Evolutionary conservation across 2,329 filamentous ascomycete species (phyloP).

Genomic region (Penicillium sp.): DNA sequence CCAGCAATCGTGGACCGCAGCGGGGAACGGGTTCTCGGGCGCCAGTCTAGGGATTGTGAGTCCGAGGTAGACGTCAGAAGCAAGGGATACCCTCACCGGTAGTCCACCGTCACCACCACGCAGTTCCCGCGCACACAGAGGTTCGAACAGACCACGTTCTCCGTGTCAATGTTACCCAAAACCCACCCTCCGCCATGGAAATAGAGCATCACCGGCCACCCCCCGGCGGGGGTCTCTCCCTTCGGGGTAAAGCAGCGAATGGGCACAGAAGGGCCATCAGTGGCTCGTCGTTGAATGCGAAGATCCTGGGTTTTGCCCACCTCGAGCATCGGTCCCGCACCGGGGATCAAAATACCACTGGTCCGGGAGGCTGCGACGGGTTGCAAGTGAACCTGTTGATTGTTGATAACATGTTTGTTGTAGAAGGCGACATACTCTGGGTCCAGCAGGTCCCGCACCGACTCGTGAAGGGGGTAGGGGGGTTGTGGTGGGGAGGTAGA

Average conservation of each 20-base stretch:
- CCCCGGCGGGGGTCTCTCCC: conserved; percentile 42
- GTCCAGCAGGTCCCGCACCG: conserved; percentile 47
- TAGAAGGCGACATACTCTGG: conserved; percentile 55
- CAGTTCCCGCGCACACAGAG: conserved; percentile 51
- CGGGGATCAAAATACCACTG: conserved; percentile 53
- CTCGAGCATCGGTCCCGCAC: conserved; percentile 49
- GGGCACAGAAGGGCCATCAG: conserved; percentile 48
- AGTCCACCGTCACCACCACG: conserved; percentile 57
- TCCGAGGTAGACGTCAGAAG: background rate
- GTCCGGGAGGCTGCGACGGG: conserved; percentile 53
- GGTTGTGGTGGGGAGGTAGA: conserved; percentile 25
- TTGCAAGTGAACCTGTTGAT: conserved; percentile 56
- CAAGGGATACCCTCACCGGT: conserved; percentile 42
- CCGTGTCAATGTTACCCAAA: conserved; percentile 56
- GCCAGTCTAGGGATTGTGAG: conserved; percentile 45
- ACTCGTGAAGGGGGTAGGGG: conserved; percentile 51
- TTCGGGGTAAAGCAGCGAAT: conserved; percentile 54
- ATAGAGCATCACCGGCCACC: conserved; percentile 58
- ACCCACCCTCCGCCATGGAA: conserved; percentile 62
- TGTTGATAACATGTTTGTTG: conserved; percentile 51
- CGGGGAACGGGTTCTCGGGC: conserved; percentile 57
- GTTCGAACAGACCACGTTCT: conserved; percentile 58
- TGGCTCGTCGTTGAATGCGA: conserved; percentile 44
- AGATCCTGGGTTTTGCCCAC: conserved; percentile 51
- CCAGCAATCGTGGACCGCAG: conserved; percentile 58